These are phyloP conservation scores for Vitis rotundifolia DNA, from an alignment of 164 flowering plant genomes.

Conservation along the genomic window DNA sequence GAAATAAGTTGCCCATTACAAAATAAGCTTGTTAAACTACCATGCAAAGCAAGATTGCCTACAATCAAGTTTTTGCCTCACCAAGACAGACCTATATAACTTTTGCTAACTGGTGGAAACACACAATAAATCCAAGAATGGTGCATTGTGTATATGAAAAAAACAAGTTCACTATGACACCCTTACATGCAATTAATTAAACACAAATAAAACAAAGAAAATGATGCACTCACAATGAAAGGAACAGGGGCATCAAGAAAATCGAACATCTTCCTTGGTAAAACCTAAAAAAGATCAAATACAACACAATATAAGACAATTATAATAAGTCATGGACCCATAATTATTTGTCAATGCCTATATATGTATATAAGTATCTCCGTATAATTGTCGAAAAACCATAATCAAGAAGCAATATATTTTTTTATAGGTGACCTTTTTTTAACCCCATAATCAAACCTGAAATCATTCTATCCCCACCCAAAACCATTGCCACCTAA, in stretches of 20 bases:
- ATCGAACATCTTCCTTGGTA: slow-evolving; percentile 83
- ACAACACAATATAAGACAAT: background rate
- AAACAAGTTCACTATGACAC: background rate
- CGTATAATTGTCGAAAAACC: too few relatives aligned
- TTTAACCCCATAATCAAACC: too few relatives aligned
- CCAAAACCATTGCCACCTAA: too few relatives aligned
- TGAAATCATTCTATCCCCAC: too few relatives aligned
- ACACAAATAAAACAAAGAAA: background rate
- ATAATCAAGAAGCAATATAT: too few relatives aligned
- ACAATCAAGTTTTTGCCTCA: background rate
- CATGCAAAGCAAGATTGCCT: background rate
- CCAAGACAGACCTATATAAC: background rate
- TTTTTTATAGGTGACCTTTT: too few relatives aligned
- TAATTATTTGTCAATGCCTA: background rate
- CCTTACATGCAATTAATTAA: background rate
- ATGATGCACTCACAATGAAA: slow-evolving; percentile 66
- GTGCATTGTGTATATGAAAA: background rate
- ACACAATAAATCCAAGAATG: background rate
- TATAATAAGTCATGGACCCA: background rate
- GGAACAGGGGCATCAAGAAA: slow-evolving; percentile 99
- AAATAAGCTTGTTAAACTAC: background rate
- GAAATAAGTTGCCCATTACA: background rate
- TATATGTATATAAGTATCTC: background rate
- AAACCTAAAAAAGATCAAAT: slow-evolving; percentile 51
- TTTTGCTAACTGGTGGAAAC: too few relatives aligned